Conservation (phyloP, 345 rosid genomes). For the Jatropha curcas region DNA sequence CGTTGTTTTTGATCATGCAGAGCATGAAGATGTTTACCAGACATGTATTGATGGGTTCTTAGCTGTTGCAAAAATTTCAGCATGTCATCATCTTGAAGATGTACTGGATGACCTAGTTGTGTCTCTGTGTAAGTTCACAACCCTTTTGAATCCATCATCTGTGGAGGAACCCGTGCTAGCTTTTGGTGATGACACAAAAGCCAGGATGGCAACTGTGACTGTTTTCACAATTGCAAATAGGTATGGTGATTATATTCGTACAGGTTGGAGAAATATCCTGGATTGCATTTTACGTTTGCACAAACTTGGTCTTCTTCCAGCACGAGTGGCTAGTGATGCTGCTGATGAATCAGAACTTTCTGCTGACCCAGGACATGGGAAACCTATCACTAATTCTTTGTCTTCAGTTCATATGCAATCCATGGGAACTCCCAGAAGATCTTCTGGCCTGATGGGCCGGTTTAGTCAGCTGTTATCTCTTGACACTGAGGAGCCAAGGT, state of each 20-base stretch:
- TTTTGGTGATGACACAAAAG: constrained; percentile 93
- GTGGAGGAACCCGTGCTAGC: constrained; percentile 94
- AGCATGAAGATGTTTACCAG: constrained; percentile 92
- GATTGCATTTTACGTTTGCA: constrained; percentile 93
- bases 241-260: constrained; percentile 89
- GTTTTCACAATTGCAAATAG: constrained; percentile 96
- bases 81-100: constrained; percentile 98
- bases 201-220: constrained; percentile 93
- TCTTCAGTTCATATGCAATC: constrained; percentile 76
- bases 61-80: constrained; percentile 95
- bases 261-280: constrained; percentile 98
- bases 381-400: constrained; percentile 71
- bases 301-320: constrained; percentile 98
- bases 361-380: constrained; percentile 80
- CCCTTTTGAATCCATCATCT: constrained; percentile 80
- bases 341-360: constrained; percentile 93
- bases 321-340: constrained; percentile 95
- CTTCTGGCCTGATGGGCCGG: constrained; percentile 98
- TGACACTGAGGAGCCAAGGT: constrained; percentile 97
- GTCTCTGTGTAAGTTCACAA: constrained; percentile 93
- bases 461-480: constrained; percentile 99
- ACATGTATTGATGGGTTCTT: constrained; percentile 96
- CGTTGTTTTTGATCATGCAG: constrained; percentile 98
- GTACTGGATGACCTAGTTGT: constrained; percentile 96
- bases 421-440: constrained; percentile 91